phyloP scores from a whole-genome alignment of 495 filamentous ascomycete genomes.

The Filosporella fistucella region DNA sequence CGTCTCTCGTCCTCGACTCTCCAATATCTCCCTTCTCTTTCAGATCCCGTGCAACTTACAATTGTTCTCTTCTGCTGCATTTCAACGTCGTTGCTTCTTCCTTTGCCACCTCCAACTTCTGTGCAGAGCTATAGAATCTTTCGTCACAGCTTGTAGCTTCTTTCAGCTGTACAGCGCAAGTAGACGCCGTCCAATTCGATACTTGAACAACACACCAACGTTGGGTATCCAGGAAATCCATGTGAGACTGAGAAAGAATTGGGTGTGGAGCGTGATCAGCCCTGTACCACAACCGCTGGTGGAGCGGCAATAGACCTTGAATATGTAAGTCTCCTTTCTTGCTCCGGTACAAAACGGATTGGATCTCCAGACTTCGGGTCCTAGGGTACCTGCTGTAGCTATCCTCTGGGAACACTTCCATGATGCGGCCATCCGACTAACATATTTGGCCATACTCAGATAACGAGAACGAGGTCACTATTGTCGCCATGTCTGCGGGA shows the following conservation, averaged over 20 bases:
- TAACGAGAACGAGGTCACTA: conserved; percentile 15
- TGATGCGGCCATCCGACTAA: conserved; percentile 24
- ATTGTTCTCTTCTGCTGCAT: conserved; percentile 20
- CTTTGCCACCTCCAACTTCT: conserved; percentile 3
- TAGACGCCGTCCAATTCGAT: neutral
- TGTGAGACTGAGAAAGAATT: conserved; percentile 24
- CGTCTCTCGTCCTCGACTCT: conserved; percentile 10
- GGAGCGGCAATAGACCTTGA: conserved; percentile 21
- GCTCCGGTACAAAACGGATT: conserved; percentile 2
- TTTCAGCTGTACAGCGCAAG: conserved; percentile 8
- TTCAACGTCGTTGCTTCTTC: conserved; percentile 15
- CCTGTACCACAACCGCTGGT: conserved; percentile 24
- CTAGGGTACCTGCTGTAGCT: conserved; percentile 8
- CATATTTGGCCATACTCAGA: conserved; percentile 16
- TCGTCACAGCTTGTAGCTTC: conserved; percentile 12
- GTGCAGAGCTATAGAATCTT: conserved; percentile 3
- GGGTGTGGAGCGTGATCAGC: conserved; percentile 25
- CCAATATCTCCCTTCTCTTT: conserved; percentile 12
- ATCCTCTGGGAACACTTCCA: conserved; percentile 11
- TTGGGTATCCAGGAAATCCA: conserved; percentile 21
- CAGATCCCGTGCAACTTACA: conserved; percentile 24
- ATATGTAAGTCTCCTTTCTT: conserved; percentile 17
- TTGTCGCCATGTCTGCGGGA: conserved; percentile 42
- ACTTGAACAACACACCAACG: conserved; percentile 1
- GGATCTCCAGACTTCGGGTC: conserved; percentile 11